Percentiles rank a stretch among this genome's conserved stretches.
These are phyloP conservation scores for Chlorophyllum brunneum DNA, from an alignment of 768 basidiomycete genomes.

Conservation along the genomic window DNA sequence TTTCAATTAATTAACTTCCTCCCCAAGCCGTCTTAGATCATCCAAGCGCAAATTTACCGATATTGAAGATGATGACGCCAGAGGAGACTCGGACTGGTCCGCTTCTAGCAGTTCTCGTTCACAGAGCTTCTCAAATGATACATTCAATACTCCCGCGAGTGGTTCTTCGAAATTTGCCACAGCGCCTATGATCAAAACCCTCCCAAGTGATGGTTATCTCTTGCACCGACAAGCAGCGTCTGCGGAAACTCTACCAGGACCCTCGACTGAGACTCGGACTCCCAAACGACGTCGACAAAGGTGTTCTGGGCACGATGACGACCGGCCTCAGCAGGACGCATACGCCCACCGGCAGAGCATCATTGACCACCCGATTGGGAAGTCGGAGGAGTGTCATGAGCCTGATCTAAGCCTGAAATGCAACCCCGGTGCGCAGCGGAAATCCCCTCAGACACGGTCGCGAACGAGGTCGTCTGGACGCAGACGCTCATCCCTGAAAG, in stretches of 20 bases:
- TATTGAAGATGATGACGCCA: not conserved
- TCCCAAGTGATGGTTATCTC: not conserved
- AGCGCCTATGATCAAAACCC: not conserved
- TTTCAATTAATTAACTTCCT: not conserved
- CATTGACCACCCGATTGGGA: not conserved
- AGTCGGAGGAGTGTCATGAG: not conserved
- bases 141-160: conserved; percentile 1
- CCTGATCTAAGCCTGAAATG: not conserved
- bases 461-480: not conserved
- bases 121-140: not conserved
- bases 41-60: conserved; percentile 7
- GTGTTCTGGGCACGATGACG: not conserved
- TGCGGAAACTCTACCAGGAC: not conserved
- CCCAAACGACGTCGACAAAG: conserved; percentile 2
- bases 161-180: conserved; percentile 1
- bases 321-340: not conserved
- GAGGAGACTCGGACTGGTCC: conserved; percentile 4
- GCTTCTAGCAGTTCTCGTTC: conserved; percentile 1
- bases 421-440: not conserved
- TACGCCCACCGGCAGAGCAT: not conserved
- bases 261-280: not conserved
- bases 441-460: not conserved
- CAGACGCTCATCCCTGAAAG: not conserved
- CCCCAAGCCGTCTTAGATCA: not conserved
- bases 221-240: not conserved